Conservation (phyloP, 495 filamentous ascomycete genomes). For the Usnea hakonensis region DNA sequence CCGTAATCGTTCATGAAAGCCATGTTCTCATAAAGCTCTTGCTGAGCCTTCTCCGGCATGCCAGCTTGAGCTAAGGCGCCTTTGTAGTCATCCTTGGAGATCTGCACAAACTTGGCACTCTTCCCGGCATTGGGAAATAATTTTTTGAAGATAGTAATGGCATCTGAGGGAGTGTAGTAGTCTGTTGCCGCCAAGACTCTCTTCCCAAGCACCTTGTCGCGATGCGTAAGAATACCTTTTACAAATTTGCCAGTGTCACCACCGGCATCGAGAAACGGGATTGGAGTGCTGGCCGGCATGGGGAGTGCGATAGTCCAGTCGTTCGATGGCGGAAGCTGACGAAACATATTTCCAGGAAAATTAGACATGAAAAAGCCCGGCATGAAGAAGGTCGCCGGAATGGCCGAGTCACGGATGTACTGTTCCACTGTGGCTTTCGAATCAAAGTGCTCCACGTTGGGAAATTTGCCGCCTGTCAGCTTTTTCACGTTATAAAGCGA, state of each 20-base stretch:
- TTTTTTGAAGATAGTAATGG: slow-evolving; percentile 43
- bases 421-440: slow-evolving; percentile 51
- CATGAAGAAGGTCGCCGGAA: slow-evolving; percentile 49
- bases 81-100: slow-evolving; percentile 43
- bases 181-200: slow-evolving; percentile 37
- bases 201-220: slow-evolving; percentile 19
- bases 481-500: slow-evolving; percentile 26
- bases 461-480: slow-evolving; percentile 37
- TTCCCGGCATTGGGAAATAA: slow-evolving; percentile 43
- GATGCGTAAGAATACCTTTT: slow-evolving; percentile 35
- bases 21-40: slow-evolving; percentile 50
- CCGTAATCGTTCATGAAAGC: slow-evolving; percentile 41
- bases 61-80: slow-evolving; percentile 31
- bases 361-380: slow-evolving; percentile 56
- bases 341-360: slow-evolving; percentile 25
- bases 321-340: slow-evolving; percentile 24
- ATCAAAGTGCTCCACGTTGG: slow-evolving; percentile 56
- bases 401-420: slow-evolving; percentile 42
- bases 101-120: slow-evolving; percentile 34
- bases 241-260: slow-evolving; percentile 51
- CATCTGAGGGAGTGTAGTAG: slow-evolving; percentile 41
- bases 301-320: slow-evolving; percentile 40
- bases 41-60: slow-evolving; percentile 34
- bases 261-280: slow-evolving; percentile 48
- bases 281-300: slow-evolving; percentile 30